Percentiles rank a stretch among this genome's conserved stretches.
phyloP scores from a whole-genome alignment of 306 rosid genomes.

The Cicer judaicum region DNA sequence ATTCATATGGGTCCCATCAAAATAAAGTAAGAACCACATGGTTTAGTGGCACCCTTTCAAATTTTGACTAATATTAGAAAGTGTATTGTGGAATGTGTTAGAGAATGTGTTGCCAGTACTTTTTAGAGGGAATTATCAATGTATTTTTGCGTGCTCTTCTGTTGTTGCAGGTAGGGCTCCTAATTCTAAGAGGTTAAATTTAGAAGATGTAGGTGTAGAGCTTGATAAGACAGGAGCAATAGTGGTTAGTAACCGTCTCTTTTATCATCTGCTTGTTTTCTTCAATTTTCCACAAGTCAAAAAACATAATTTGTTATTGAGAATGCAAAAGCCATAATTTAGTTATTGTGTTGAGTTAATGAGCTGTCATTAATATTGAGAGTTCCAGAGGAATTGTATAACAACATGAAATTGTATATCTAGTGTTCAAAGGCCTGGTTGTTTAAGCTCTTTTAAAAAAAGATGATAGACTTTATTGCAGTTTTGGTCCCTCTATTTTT shows the following conservation, averaged over 20 bases:
- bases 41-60: neutral
- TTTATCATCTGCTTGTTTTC: conserved; percentile 19
- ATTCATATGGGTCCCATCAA: neutral
- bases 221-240: conserved; percentile 72
- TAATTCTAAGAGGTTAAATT: conserved; percentile 89
- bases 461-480: neutral
- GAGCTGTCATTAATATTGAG: neutral
- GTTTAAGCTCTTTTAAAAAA: neutral
- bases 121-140: neutral
- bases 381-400: neutral
- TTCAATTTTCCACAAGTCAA: conserved; percentile 31
- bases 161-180: conserved; percentile 77
- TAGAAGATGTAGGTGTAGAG: conserved; percentile 83
- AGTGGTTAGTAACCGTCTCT: conserved; percentile 58
- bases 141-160: conserved; percentile 12
- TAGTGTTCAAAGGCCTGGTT: neutral
- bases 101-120: neutral
- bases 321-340: neutral
- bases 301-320: neutral
- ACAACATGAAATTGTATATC: conserved; percentile 5
- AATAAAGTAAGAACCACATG: neutral
- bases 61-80: neutral
- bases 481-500: too few species aligned
- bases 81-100: neutral
- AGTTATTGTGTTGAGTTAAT: neutral